These are phyloP conservation scores for Closterium sp. DNA, from an alignment of 139 green algal species.

Conservation along the genomic window DNA sequence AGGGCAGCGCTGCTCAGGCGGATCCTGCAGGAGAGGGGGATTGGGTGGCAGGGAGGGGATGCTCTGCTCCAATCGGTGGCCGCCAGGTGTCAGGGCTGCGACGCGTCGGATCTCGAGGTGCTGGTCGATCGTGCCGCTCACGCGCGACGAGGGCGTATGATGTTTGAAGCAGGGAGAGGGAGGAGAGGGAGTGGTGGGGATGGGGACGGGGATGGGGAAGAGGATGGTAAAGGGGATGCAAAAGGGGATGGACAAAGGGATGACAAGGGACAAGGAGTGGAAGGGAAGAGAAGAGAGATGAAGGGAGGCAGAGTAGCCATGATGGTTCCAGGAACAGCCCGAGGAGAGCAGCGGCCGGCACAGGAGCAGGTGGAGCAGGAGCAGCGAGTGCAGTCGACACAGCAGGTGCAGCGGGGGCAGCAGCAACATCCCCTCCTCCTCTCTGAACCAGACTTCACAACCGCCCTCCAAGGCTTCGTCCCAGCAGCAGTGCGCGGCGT, in stretches of 20 bases:
- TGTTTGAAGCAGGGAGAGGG: background rate
- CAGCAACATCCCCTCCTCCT: background rate
- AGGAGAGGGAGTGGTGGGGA: background rate
- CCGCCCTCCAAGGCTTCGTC: constrained; percentile 38
- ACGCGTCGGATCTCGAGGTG: constrained; percentile 39
- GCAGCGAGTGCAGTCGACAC: no score
- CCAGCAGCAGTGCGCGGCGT: constrained; percentile 34
- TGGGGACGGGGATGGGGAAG: background rate
- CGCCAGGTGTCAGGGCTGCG: constrained; percentile 28
- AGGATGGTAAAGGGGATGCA: no score
- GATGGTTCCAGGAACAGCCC: background rate
- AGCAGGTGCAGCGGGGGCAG: no score
- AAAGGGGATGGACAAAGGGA: background rate
- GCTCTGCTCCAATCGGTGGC: background rate
- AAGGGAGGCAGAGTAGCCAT: background rate
- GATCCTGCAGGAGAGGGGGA: background rate
- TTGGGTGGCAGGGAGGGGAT: background rate
- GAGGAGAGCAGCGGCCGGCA: no score
- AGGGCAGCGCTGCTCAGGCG: constrained; percentile 19
- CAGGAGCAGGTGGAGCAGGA: no score
- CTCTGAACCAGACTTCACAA: constrained; percentile 17
- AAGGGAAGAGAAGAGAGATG: background rate
- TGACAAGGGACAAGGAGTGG: background rate
- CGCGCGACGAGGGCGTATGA: background rate
- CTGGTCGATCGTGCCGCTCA: constrained; percentile 36